phyloP scores from a whole-genome alignment of 345 rosid species.

The Excoecaria cochinchinensis region DNA sequence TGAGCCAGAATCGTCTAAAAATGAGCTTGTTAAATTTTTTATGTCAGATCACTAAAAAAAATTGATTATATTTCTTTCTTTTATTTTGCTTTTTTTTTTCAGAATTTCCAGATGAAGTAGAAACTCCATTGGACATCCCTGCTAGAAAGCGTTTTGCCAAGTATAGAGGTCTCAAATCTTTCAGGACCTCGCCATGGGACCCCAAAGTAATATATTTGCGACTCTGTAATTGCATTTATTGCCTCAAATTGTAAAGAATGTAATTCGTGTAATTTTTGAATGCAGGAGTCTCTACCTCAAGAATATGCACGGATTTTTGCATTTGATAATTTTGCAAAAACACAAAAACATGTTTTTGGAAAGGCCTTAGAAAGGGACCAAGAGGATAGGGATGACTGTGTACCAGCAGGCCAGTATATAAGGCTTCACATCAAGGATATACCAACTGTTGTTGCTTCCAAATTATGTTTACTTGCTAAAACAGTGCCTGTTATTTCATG shows the following conservation, averaged over 20 bases:
- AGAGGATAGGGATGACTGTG: constrained; percentile 53
- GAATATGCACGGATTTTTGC: constrained; percentile 92
- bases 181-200: constrained; percentile 95
- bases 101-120: constrained; percentile 98
- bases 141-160: constrained; percentile 89
- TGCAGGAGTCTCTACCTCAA: constrained; percentile 88
- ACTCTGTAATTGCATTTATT: constrained; percentile 17
- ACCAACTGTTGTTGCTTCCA: constrained; percentile 55
- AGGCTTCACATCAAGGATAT: constrained; percentile 79
- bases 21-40: neutral
- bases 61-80: neutral
- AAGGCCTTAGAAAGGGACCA: constrained; percentile 56
- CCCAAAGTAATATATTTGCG: constrained; percentile 54
- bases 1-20: neutral
- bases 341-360: constrained; percentile 77
- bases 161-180: constrained; percentile 91
- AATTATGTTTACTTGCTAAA: constrained; percentile 43
- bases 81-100: constrained; percentile 13
- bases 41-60: neutral
- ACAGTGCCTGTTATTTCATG: constrained; percentile 54
- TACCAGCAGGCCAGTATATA: constrained; percentile 55
- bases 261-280: constrained; percentile 21
- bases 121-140: constrained; percentile 77
- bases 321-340: constrained; percentile 79
- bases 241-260: constrained; percentile 7